Base-by-base conservation (phyloP, 371 early-diverging fungal species). In the Astathelohania contejeani region DNA sequence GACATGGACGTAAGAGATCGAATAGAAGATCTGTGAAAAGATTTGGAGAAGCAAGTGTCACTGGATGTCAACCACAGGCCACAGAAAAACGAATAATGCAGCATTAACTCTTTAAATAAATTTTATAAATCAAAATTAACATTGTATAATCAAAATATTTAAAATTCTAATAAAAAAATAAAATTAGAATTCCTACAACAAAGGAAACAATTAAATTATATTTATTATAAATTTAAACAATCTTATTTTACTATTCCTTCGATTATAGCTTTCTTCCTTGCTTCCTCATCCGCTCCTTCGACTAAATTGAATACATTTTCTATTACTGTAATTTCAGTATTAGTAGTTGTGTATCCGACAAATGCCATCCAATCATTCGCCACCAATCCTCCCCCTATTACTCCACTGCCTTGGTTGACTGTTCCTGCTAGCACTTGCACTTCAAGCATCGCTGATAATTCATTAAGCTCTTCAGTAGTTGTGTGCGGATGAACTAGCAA, bases 361-460 rank as follows among this genome's bases (percentile, higher is more conserved):
- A 96, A 92, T 3, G 92, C 91, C 56, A 83, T 78, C 88, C 90
- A 97, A 72, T 98, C 99, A 72, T 98, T 98, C 40, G 91, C 92
- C 23, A 96, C 88, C 63, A 94, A 78, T 22, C 97, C 97, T 37
- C 85, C 87, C 26, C 97, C 96, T 74, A 98, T 85, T 37, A 86
- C 80, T 71, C 87, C 87, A n/a, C 87, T 84, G 76, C 99, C 99
- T 60, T 89, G 83, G 78, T 98, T 98, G 29, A 97, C 88, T 1
- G 97, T 97, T 63, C 97, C 97, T 23, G 96, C 93, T 3, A 92
- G 88, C n/a, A 94, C 79, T 18, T 91, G 90, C 53, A 97, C 82
- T 73, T 90, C 90, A 44, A 94, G 79, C 59, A 96, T 78, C 24
- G 91, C 83, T n/a, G 90, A 86, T 46, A 98, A 78, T 78, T 96